These are phyloP conservation scores for Paraurostyla sp. DNA, from an alignment of 73 alveolate species.

Conservation along the genomic window DNA sequence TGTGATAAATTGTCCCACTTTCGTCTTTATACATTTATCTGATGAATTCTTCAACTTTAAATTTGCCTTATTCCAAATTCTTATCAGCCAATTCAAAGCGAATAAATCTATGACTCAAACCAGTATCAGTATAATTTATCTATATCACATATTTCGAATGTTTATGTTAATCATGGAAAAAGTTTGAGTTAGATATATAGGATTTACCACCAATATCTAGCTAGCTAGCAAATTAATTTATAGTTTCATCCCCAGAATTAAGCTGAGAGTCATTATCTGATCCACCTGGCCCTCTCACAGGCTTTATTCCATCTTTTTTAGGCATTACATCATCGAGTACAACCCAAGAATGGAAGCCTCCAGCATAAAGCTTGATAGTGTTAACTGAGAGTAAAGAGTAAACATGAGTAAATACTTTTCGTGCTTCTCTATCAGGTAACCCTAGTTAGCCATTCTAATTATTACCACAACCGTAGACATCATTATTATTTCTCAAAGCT, in stretches of 20 bases:
- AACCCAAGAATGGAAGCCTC: conserved; percentile 99
- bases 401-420: conserved; percentile 89
- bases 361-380: conserved; percentile 92
- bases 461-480: conserved; percentile 94
- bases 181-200: conserved; percentile 6
- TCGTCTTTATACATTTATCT: conserved; percentile 72
- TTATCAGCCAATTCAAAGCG: conserved; percentile 75
- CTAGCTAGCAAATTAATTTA: background rate
- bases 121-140: conserved; percentile 88
- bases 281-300: background rate
- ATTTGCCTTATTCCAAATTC: conserved; percentile 55
- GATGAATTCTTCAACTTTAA: conserved; percentile 72
- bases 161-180: conserved; percentile 17
- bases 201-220: conserved; percentile 25
- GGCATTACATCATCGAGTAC: conserved; percentile 93
- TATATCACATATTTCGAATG: conserved; percentile 68
- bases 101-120: conserved; percentile 89
- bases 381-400: conserved; percentile 84
- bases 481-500: conserved; percentile 88
- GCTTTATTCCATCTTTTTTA: conserved; percentile 73
- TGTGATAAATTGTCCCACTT: conserved; percentile 75
- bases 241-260: background rate
- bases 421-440: conserved; percentile 87
- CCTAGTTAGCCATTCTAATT: conserved; percentile 93
- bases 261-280: background rate